These are phyloP conservation scores for Escallonia herrerae DNA, from an alignment of 129 eudicot species.

Conservation along the genomic window DNA sequence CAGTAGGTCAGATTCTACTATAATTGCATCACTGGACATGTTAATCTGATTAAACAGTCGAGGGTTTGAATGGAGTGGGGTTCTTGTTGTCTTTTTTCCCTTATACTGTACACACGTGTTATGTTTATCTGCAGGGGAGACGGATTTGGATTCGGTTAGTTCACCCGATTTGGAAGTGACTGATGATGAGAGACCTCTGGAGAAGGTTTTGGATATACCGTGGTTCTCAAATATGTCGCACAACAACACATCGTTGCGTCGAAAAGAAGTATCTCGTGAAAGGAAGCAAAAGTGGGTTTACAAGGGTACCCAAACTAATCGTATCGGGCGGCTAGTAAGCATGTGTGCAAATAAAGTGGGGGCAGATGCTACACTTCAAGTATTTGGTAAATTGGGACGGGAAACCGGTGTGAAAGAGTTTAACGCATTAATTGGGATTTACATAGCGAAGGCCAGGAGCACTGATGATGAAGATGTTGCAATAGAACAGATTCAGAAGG, in stretches of 20 bases:
- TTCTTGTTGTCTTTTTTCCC: background rate
- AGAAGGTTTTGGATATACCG: slow-evolving; percentile 23
- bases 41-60: background rate
- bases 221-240: slow-evolving; percentile 27
- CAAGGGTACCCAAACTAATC: slow-evolving; percentile 33
- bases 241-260: slow-evolving; percentile 21
- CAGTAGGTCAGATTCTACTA: too few species aligned
- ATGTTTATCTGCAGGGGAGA: slow-evolving; percentile 28
- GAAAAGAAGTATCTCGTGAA: slow-evolving; percentile 50
- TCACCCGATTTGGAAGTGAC: slow-evolving; percentile 15
- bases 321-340: slow-evolving; percentile 32
- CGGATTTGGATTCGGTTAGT: slow-evolving; percentile 18
- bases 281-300: slow-evolving; percentile 64
- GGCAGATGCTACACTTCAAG: slow-evolving; percentile 34
- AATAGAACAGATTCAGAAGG: slow-evolving; percentile 48
- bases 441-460: slow-evolving; percentile 58
- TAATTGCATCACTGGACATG: too few species aligned
- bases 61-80: background rate
- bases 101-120: background rate
- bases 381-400: slow-evolving; percentile 58
- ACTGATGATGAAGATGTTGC: slow-evolving; percentile 58
- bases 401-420: slow-evolving; percentile 64
- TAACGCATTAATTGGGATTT: slow-evolving; percentile 38
- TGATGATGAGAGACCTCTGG: background rate
- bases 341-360: slow-evolving; percentile 62